A percentile compares a stretch with the other conserved stretches of the same genome.
Evolutionary conservation across 768 basidiomycete genomes (phyloP).

Genomic region (Lactarius sanguifluus): DNA sequence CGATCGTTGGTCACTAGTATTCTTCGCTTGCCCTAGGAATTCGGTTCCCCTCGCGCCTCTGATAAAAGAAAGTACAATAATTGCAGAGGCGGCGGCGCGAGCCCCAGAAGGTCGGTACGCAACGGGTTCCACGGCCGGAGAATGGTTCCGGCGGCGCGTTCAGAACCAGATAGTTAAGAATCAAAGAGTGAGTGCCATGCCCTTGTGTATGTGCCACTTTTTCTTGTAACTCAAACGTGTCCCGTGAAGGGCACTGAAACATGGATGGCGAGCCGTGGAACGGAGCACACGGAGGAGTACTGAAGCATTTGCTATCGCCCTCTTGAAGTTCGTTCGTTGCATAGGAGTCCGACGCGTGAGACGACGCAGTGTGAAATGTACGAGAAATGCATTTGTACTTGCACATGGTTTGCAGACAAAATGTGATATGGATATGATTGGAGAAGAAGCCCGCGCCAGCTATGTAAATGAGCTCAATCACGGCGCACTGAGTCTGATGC

Average conservation of each 20-base stretch:
- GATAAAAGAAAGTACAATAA: slow-evolving; percentile 48
- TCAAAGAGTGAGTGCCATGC: neutral
- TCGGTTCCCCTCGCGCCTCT: slow-evolving; percentile 52
- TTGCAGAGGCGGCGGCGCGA: slow-evolving; percentile 44
- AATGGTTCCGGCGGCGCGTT: slow-evolving; percentile 46
- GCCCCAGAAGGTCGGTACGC: slow-evolving; percentile 38
- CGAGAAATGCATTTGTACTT: neutral
- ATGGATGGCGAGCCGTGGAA: slow-evolving; percentile 25
- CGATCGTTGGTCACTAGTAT: slow-evolving; percentile 69
- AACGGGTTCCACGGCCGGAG: slow-evolving; percentile 40
- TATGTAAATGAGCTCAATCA: no score
- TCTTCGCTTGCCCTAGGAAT: slow-evolving; percentile 66
- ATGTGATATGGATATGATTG: no score
- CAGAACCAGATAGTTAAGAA: slow-evolving; percentile 36
- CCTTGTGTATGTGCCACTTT: no score
- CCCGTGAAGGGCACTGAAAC: slow-evolving; percentile 21
- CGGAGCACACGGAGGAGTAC: slow-evolving; percentile 19
- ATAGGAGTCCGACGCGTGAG: neutral
- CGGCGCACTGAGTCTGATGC: no score
- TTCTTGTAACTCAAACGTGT: neutral
- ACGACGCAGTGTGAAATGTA: neutral
- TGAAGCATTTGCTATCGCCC: neutral
- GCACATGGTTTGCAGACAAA: no score
- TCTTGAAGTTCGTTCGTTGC: no score
- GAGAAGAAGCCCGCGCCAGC: no score